Percentiles rank a stretch among this genome's conserved stretches.
Conservation (phyloP, 2,329 filamentous ascomycete species). For the Pestalotiopsis sp. region DNA sequence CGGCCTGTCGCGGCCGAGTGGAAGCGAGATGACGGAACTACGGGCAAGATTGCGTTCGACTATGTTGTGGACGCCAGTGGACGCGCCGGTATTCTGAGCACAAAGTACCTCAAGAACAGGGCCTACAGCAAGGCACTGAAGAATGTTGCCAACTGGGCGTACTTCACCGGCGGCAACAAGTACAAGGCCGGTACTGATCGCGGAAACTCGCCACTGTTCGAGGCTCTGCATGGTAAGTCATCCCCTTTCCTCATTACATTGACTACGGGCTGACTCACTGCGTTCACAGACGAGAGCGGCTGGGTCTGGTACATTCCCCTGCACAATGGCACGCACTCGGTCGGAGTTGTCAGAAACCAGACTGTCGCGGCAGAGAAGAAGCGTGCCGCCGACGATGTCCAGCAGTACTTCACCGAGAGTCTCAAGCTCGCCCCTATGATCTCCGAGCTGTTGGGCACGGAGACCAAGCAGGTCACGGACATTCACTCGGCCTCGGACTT, state of each 20-base stretch:
- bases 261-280: no score
- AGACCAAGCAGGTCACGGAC: slow-evolving; percentile 34
- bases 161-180: slow-evolving; percentile 40
- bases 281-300: slow-evolving; percentile 43
- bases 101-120: slow-evolving; percentile 52
- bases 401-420: slow-evolving; percentile 35
- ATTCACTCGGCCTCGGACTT: slow-evolving; percentile 43
- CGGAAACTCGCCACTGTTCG: slow-evolving; percentile 44
- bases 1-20: slow-evolving; percentile 39
- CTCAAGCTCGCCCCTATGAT: slow-evolving; percentile 36
- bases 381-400: slow-evolving; percentile 22
- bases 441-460: slow-evolving; percentile 27
- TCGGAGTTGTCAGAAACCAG: slow-evolving; percentile 46
- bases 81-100: slow-evolving; percentile 45
- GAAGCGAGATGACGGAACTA: slow-evolving; percentile 33
- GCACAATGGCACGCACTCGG: slow-evolving; percentile 46
- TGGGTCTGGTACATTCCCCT: slow-evolving; percentile 55
- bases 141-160: slow-evolving; percentile 52
- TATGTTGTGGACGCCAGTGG: slow-evolving; percentile 53
- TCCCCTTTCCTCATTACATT: background rate
- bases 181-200: slow-evolving; percentile 29
- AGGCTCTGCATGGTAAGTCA: slow-evolving; percentile 37
- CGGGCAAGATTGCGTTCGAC: slow-evolving; percentile 44
- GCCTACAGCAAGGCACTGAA: slow-evolving; percentile 48
- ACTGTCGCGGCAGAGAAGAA: slow-evolving; percentile 38